Evolutionary conservation across 805 yeast species (phyloP).

Genomic region (Saccharomycopsis fermentans): DNA sequence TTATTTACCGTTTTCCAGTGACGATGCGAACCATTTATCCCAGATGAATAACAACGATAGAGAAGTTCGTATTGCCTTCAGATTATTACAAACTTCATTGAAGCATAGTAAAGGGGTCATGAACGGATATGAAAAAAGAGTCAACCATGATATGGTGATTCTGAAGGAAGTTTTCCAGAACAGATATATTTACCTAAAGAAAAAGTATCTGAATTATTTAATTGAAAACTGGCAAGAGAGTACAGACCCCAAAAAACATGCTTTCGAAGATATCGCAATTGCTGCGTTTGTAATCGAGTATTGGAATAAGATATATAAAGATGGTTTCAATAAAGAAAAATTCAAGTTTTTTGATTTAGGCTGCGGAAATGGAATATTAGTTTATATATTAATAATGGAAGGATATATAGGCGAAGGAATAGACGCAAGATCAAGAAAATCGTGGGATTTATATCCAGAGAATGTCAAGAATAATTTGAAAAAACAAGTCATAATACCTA

Average conservation of each 20-base stretch:
- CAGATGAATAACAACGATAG: constrained; percentile 41
- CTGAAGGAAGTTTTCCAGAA: constrained; percentile 77
- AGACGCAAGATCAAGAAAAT: constrained; percentile 82
- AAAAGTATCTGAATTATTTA: constrained; percentile 63
- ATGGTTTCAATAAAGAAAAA: constrained; percentile 24
- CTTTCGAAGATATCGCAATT: constrained; percentile 90
- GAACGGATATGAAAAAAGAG: constrained; percentile 80
- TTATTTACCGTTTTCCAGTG: constrained; percentile 50
- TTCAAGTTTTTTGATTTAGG: constrained; percentile 84
- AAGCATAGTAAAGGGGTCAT: constrained; percentile 80
- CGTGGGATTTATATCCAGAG: constrained; percentile 74
- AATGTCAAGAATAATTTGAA: constrained; percentile 45
- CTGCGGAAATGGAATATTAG: constrained; percentile 88
- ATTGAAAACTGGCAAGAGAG: constrained; percentile 86
- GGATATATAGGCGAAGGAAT: constrained; percentile 79
- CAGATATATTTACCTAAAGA: constrained; percentile 68
- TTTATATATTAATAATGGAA: constrained; percentile 62
- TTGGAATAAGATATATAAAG: constrained; percentile 50
- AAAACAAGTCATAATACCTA: constrained; percentile 79
- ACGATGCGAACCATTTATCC: constrained; percentile 23
- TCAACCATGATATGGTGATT: constrained; percentile 79
- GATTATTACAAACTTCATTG: constrained; percentile 66
- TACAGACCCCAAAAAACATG: constrained; percentile 92
- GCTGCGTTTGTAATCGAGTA: constrained; percentile 88
- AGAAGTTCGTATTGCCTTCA: constrained; percentile 69